Conservation (phyloP, 257 asterid genomes). For the Przewalskia tangutica region DNA sequence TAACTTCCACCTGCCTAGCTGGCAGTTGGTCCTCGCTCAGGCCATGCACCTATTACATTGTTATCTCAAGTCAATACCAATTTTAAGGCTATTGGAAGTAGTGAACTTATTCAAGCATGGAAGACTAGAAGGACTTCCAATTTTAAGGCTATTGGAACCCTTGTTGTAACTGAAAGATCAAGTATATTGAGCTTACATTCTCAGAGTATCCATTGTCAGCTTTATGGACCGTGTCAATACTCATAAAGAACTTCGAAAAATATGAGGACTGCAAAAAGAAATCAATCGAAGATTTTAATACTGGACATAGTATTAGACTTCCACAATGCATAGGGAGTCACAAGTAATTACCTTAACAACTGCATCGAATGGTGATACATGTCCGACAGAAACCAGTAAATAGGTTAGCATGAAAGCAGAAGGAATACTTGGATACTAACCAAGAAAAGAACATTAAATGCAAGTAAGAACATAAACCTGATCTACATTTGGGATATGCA, state of each 20-base stretch:
- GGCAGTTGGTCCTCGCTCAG: constrained; percentile 57
- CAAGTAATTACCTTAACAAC: constrained; percentile 60
- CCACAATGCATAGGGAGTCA: not conserved
- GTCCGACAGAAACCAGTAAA: constrained; percentile 14
- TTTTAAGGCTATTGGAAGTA: not conserved
- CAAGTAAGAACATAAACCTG: constrained; percentile 9
- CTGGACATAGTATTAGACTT: not conserved
- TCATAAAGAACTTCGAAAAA: constrained; percentile 45
- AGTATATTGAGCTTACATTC: constrained; percentile 44
- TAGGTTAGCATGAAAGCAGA: constrained; percentile 4
- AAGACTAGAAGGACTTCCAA: not conserved
- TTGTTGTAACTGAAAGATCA: not conserved
- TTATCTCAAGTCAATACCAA: not conserved
- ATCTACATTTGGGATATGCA: constrained; percentile 9
- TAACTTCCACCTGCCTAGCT: constrained; percentile 52
- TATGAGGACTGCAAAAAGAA: constrained; percentile 60
- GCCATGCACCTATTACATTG: constrained; percentile 52
- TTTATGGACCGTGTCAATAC: constrained; percentile 10
- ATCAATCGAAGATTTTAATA: not conserved
- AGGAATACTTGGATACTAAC: not conserved
- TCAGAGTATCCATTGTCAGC: constrained; percentile 39
- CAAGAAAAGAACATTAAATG: not conserved
- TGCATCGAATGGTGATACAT: constrained; percentile 18
- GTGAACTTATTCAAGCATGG: not conserved
- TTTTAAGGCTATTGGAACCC: not conserved